Base-by-base conservation (phyloP, 176 grass and related monocot species). In the Oryza meridionalis region DNA sequence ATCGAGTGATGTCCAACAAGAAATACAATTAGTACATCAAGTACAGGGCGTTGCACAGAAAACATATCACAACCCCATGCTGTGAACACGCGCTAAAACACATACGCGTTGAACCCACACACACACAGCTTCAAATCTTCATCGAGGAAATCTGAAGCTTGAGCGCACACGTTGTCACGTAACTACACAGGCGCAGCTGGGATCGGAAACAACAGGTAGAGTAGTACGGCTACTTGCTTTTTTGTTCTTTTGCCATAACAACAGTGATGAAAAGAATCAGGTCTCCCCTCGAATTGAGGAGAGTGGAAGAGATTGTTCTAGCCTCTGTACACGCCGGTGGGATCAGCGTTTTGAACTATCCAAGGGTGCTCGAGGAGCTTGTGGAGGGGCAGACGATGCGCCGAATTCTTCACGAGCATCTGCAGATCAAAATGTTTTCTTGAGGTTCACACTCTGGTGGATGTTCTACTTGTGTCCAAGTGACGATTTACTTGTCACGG, bases 361-460 rank as follows among this genome's bases (percentile, higher is more conserved):
- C 96, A 98, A 3, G 93, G 91, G 87, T 98, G 96, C 73, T 98
- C 85, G 11, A 98, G 93, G 13, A 98, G 80, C 77, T 98, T 93
- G 66, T 95, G 73, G 29, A 98, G 96, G 1, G 89, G 83, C 9
- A 98, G 82, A 10, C 96, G 88, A 2, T 88, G 89, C 0, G 61
- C 65, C 0, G 89, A 91, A 33, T 89, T 88, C 61, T 98, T 98
- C n/a, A 98, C 91, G 0, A 98, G 96, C 96, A 98, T 95, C 96
- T 98, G 89, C 69, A 72, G 63, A 64, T 17, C 40, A 66, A 49
- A 77, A 49, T 22, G 72, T 6, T 8, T 72, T 37, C 5, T 35
- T 67, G 24, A 42, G 76, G 42, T 55, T 16, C 11, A 15, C 51
- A 38, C 6, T 70, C 16, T 51, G 21, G 25, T 62, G 24, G 7